Percentiles rank a stretch among this genome's conserved stretches.
Conservation (phyloP, 2,329 filamentous ascomycete species). For the Pezicula rhizophila region DNA sequence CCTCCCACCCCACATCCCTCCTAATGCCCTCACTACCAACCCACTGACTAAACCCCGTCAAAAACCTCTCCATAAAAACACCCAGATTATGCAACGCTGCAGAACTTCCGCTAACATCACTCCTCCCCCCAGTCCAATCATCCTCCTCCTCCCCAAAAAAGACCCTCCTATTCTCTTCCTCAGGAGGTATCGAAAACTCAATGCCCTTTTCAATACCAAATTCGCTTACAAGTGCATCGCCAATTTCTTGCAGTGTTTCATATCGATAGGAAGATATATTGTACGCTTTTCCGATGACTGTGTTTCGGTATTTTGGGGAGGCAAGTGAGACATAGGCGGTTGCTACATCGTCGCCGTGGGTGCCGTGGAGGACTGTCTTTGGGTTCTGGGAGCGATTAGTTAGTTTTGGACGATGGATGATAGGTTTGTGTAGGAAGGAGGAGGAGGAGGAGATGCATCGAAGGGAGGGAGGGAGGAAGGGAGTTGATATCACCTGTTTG, state of each 20-base stretch:
- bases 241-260: constrained; percentile 37
- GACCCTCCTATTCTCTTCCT: not conserved
- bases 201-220: constrained; percentile 32
- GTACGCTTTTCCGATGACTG: constrained; percentile 34
- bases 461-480: too few relatives aligned
- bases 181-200: constrained; percentile 11
- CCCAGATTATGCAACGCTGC: not conserved
- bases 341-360: constrained; percentile 44
- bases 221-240: constrained; percentile 31
- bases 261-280: constrained; percentile 40
- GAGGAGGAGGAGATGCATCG: too few relatives aligned
- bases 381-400: constrained; percentile 16
- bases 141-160: too few relatives aligned
- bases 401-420: too few relatives aligned
- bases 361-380: constrained; percentile 37
- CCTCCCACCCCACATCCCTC: not conserved
- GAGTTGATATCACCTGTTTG: too few relatives aligned
- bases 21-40: not conserved
- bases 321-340: constrained; percentile 42
- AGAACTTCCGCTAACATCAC: not conserved
- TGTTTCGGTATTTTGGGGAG: constrained; percentile 24
- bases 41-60: not conserved
- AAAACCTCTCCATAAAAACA: not conserved
- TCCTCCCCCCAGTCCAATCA: not conserved
- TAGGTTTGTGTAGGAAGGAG: too few relatives aligned